Conservation (phyloP, 306 rosid genomes). For the Acacia acuminata region DNA sequence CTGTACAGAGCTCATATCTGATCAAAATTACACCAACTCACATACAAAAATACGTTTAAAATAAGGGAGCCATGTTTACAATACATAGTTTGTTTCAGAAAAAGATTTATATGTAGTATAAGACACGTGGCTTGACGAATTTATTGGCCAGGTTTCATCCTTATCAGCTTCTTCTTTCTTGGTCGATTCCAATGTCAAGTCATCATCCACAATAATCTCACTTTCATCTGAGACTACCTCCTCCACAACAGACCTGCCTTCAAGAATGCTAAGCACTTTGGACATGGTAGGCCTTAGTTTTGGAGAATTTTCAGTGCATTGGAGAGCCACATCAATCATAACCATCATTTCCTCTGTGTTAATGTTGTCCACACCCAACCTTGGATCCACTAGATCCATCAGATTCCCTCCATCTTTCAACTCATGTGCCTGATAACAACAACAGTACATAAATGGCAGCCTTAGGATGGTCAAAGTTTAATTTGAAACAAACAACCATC, state of each 20-base stretch:
- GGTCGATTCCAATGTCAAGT: slow-evolving; percentile 21
- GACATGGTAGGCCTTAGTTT: neutral
- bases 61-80: neutral
- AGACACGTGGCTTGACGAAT: neutral
- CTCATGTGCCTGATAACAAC: neutral
- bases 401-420: neutral
- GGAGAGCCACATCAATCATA: neutral
- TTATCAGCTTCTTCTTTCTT: neutral
- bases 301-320: neutral
- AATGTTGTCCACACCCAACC: neutral
- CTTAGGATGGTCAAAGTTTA: too few relatives aligned
- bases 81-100: neutral
- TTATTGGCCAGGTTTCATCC: neutral
- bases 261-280: slow-evolving; percentile 4
- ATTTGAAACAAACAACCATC: too few relatives aligned
- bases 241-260: slow-evolving; percentile 32
- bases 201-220: slow-evolving; percentile 25
- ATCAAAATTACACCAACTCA: too few relatives aligned
- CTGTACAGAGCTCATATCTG: too few relatives aligned
- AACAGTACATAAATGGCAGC: neutral
- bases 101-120: slow-evolving; percentile 17
- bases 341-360: neutral
- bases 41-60: too few relatives aligned
- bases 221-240: slow-evolving; percentile 31
- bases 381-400: neutral